Evolutionary conservation across 2,329 filamentous ascomycete genomes (phyloP), one percentile per base, ranked within the genome.

Genomic region (Aspergillus fumigatiaffinis): DNA sequence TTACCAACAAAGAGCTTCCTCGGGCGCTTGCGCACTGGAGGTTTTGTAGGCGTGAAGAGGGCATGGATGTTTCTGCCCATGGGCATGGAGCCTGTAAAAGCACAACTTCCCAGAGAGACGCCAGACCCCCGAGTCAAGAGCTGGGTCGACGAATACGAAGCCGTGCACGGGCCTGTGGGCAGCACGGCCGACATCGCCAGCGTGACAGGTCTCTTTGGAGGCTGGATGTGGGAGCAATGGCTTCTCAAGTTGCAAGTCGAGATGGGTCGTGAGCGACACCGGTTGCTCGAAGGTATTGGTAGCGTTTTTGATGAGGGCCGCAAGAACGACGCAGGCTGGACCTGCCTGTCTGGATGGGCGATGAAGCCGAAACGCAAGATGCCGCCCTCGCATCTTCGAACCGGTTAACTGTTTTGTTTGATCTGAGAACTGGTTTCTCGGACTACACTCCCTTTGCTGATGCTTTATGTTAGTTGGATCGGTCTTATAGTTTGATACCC

Each of bases 181-280:
- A 89, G 84, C 66, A 91, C 89, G 0, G 84, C 87, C 51, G 84
- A 87, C 69, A 84, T 87, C 14, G 90, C 90, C 1, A 86, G 84
- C 65, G 80, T 96, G 63, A 89, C 90, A 12, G 92, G 92, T 21
- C 77, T 97, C 44, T 85, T 93, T 0, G 94, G 91, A 4, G 87
- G 89, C 26, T 94, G 92, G 87, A 87, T 87, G 72, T 99, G 92
- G 93, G 94, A 99, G 82, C 89, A 91, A 72, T 99, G 94, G 94
- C 84, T 97, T 73, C 78, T 97, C 64, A 90, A 91, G 69, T 83
- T 93, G 67, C 90, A 94, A 77, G 84, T 88, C 77, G 92, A 97
- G 79, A 94, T 91, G 69, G 89, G 90, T 26, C 87, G 91, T 70
- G 79, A 80, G 35, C 78, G 80, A 56, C 73, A 76, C 50, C 78